A percentile compares a stretch with the other conserved stretches of the same genome.
Conservation (phyloP, 495 filamentous ascomycete genomes). For the Halenospora varia region DNA sequence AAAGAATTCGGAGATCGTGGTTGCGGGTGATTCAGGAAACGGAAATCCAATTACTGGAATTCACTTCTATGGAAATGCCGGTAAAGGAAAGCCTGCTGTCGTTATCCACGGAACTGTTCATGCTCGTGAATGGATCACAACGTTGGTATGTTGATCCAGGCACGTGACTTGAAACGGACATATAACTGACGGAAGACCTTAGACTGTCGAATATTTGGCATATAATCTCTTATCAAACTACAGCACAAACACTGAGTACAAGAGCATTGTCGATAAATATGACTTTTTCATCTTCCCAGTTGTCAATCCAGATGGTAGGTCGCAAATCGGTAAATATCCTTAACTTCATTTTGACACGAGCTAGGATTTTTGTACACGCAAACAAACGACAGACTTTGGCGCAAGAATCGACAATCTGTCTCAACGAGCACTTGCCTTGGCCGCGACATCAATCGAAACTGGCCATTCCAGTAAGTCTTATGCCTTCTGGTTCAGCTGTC, state of each 20-base stretch:
- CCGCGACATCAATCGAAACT: slow-evolving; percentile 63
- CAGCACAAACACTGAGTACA: slow-evolving; percentile 33
- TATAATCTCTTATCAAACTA: slow-evolving; percentile 20
- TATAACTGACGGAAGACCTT: not conserved
- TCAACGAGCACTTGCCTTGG: slow-evolving; percentile 45
- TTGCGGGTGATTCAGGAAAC: slow-evolving; percentile 44
- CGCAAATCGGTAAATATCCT: not conserved
- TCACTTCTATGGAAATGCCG: slow-evolving; percentile 51
- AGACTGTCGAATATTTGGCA: slow-evolving; percentile 4
- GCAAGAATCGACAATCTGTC: slow-evolving; percentile 54
- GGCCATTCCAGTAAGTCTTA: slow-evolving; percentile 37
- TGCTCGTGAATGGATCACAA: slow-evolving; percentile 61
- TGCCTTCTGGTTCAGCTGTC: not conserved
- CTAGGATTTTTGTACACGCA: slow-evolving; percentile 59
- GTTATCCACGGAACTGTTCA: slow-evolving; percentile 61
- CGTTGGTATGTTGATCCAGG: slow-evolving; percentile 30
- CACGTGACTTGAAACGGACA: too few relatives aligned
- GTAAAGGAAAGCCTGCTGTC: slow-evolving; percentile 53
- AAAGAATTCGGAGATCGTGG: slow-evolving; percentile 47
- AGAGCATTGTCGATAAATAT: slow-evolving; percentile 49
- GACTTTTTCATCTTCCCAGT: slow-evolving; percentile 62
- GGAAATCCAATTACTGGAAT: slow-evolving; percentile 53
- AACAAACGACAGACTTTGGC: slow-evolving; percentile 54
- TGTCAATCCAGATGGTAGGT: slow-evolving; percentile 59
- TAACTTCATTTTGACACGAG: not conserved